Evolutionary conservation across 192 early-diverging fungal species (phyloP).

Genomic region (Umbelopsis sp.): DNA sequence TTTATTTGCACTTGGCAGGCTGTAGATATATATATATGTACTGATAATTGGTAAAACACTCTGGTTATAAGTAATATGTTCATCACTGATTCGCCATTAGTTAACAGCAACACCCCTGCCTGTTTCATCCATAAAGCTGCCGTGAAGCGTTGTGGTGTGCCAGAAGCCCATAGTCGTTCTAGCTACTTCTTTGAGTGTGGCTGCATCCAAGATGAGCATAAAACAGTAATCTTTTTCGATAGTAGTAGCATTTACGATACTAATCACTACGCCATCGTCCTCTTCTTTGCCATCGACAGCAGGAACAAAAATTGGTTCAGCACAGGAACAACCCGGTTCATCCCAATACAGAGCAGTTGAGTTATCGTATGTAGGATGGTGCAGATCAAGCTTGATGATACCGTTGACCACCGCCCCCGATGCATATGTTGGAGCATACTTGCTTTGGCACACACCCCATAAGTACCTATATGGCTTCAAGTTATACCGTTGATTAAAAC

Average conservation of each 20-base stretch:
- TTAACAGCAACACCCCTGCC: constrained; percentile 26
- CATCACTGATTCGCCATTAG: background rate
- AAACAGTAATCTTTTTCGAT: constrained; percentile 32
- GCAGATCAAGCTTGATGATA: constrained; percentile 38
- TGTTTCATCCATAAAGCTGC: constrained; percentile 27
- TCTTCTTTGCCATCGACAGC: constrained; percentile 28
- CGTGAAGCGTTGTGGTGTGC: constrained; percentile 29
- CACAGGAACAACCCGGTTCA: constrained; percentile 38
- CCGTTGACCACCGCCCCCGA: constrained; percentile 40
- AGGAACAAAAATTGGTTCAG: constrained; percentile 44
- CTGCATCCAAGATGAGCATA: constrained; percentile 37
- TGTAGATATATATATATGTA: background rate
- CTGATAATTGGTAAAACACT: too few relatives aligned
- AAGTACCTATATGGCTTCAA: constrained; percentile 34
- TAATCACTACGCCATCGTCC: constrained; percentile 41
- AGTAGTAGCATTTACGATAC: constrained; percentile 31
- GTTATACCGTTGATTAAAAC: constrained; percentile 36
- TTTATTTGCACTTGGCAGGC: background rate
- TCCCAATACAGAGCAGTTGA: constrained; percentile 33
- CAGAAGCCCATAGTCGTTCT: constrained; percentile 28
- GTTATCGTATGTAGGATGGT: constrained; percentile 27
- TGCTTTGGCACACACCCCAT: constrained; percentile 41
- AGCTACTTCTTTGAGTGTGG: constrained; percentile 32
- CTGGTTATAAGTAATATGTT: too few relatives aligned
- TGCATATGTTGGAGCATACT: constrained; percentile 31